These are phyloP conservation scores for Linderina pennispora DNA, from an alignment of 192 early-diverging fungal species.

Conservation along the genomic window DNA sequence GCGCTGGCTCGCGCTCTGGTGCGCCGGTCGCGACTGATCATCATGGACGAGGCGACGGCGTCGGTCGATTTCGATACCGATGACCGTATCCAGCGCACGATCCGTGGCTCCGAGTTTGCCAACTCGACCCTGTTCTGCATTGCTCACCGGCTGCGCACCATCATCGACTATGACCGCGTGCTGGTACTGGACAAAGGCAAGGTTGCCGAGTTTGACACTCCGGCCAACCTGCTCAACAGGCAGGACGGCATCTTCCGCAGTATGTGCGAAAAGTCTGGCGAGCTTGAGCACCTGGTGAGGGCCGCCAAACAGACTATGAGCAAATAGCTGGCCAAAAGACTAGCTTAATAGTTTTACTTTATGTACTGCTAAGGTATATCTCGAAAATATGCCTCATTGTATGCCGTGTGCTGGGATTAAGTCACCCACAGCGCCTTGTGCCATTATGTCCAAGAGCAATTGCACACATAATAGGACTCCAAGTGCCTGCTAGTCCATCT, in stretches of 20 bases:
- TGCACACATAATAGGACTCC: too few relatives aligned
- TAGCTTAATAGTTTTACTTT: too few relatives aligned
- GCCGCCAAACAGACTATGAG: too few relatives aligned
- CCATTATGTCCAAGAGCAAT: too few relatives aligned
- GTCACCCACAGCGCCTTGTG: too few relatives aligned
- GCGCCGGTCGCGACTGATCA: slow-evolving; percentile 57
- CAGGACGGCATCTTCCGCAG: slow-evolving; percentile 56
- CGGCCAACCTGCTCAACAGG: slow-evolving; percentile 57
- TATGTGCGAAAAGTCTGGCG: slow-evolving; percentile 81
- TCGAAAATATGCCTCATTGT: too few relatives aligned
- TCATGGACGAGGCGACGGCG: slow-evolving; percentile 87
- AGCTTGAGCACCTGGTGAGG: slow-evolving; percentile 46
- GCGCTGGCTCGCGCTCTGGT: slow-evolving; percentile 76
- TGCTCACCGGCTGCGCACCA: slow-evolving; percentile 81
- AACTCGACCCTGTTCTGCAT: slow-evolving; percentile 77
- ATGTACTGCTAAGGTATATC: too few relatives aligned
- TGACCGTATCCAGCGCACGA: slow-evolving; percentile 79
- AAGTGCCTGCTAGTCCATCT: too few relatives aligned
- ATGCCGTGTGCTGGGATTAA: too few relatives aligned
- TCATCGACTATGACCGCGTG: slow-evolving; percentile 82
- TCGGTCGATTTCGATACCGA: slow-evolving; percentile 85
- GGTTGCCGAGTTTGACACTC: slow-evolving; percentile 79
- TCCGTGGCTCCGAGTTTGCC: slow-evolving; percentile 67
- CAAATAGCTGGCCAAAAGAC: too few relatives aligned
- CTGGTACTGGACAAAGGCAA: slow-evolving; percentile 73